These are phyloP conservation scores for Boechera stricta DNA, from an alignment of 345 rosid species.

Conservation along the genomic window DNA sequence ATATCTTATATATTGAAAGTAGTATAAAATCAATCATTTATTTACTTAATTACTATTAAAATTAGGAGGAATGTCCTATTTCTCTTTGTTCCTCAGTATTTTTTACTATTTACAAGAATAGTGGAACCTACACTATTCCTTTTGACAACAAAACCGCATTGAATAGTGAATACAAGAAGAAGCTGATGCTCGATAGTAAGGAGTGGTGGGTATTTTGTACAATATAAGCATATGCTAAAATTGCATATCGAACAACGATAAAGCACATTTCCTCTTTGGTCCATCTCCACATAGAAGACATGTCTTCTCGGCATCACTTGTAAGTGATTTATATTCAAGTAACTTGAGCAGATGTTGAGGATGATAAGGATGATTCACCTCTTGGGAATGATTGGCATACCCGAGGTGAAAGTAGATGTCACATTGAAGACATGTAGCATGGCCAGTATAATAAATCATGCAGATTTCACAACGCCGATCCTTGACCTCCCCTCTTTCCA, in stretches of 20 bases:
- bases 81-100: no score
- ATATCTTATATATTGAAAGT: no score
- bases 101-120: no score
- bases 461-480: not conserved
- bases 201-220: constrained; percentile 2
- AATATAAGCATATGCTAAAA: not conserved
- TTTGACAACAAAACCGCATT: no score
- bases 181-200: not conserved
- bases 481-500: not conserved
- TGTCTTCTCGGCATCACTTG: not conserved
- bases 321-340: not conserved
- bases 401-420: not conserved
- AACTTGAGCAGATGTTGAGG: constrained; percentile 23
- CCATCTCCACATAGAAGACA: constrained; percentile 15
- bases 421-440: constrained; percentile 1
- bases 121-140: no score
- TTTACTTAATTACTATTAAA: no score
- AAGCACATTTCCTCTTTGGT: not conserved
- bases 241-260: constrained; percentile 17
- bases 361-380: constrained; percentile 7
- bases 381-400: not conserved
- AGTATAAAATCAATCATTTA: no score
- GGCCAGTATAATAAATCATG: not conserved
- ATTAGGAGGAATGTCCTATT: no score
- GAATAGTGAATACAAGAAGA: no score